phyloP scores from a whole-genome alignment of 495 filamentous ascomycete species.

The Hypoxylon rickii region DNA sequence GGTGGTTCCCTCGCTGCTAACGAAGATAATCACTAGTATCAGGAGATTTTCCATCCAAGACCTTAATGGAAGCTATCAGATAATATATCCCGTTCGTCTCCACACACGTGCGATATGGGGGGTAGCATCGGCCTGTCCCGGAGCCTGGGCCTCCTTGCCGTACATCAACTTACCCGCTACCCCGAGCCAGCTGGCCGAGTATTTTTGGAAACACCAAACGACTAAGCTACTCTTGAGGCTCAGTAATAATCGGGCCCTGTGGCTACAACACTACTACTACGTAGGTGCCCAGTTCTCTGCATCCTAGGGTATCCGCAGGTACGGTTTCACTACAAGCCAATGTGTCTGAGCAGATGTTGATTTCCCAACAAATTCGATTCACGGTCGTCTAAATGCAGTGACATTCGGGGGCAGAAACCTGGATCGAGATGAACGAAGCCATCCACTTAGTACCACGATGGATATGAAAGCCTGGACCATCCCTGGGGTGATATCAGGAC shows the following conservation, averaged over 20 bases:
- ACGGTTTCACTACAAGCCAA: too few relatives aligned
- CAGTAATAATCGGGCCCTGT: neutral
- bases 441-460: neutral
- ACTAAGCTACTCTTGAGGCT: conserved; percentile 6
- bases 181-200: conserved; percentile 27
- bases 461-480: conserved; percentile 14
- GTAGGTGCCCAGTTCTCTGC: too few relatives aligned
- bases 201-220: conserved; percentile 22
- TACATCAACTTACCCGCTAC: conserved; percentile 32
- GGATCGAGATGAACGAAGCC: conserved; percentile 7
- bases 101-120: conserved; percentile 5
- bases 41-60: neutral
- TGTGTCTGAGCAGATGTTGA: too few relatives aligned
- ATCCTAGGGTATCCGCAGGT: too few relatives aligned
- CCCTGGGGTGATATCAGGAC: conserved; percentile 26
- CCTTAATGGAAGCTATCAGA: neutral
- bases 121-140: conserved; percentile 29
- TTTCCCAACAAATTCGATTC: too few relatives aligned
- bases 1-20: too few relatives aligned
- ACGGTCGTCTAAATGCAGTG: too few relatives aligned
- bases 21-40: neutral
- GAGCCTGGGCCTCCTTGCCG: conserved; percentile 31
- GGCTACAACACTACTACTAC: too few relatives aligned
- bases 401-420: neutral
- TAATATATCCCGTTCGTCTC: conserved; percentile 23